Evolutionary conservation across 1,284 basidiomycete species (phyloP).

Genomic region (Sutorius eximius): DNA sequence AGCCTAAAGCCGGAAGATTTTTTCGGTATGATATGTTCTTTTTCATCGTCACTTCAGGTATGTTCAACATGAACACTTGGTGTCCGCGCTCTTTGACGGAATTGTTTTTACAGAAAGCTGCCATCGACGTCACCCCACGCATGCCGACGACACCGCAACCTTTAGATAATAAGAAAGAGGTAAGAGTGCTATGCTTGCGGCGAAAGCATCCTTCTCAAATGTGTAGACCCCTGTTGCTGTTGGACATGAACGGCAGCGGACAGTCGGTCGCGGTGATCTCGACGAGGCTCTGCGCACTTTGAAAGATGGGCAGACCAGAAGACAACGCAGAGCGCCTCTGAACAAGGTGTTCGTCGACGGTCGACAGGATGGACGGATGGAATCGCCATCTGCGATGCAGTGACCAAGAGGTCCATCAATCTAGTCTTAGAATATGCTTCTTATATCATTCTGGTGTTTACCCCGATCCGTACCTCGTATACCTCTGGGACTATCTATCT

Average conservation of each 20-base stretch:
- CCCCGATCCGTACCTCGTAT: background rate
- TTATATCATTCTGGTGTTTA: background rate
- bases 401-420: background rate
- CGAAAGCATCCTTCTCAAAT: background rate
- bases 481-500: background rate
- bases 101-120: slow-evolving; percentile 61
- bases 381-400: background rate
- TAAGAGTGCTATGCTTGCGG: background rate
- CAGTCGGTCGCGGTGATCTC: slow-evolving; percentile 72
- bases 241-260: slow-evolving; percentile 40
- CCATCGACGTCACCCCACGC: slow-evolving; percentile 64
- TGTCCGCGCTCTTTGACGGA: background rate
- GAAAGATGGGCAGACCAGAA: slow-evolving; percentile 59
- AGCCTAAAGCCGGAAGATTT: slow-evolving; percentile 76
- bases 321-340: slow-evolving; percentile 48
- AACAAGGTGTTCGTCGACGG: slow-evolving; percentile 82
- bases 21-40: slow-evolving; percentile 71
- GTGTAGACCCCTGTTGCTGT: slow-evolving; percentile 15
- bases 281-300: slow-evolving; percentile 83
- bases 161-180: slow-evolving; percentile 8
- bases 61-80: slow-evolving; percentile 1
- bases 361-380: slow-evolving; percentile 31
- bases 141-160: background rate
- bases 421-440: background rate
- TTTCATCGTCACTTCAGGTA: slow-evolving; percentile 73